These are phyloP conservation scores for Pseudohalonectria lignicola DNA, from an alignment of 2,329 filamentous ascomycete genomes.

Conservation along the genomic window DNA sequence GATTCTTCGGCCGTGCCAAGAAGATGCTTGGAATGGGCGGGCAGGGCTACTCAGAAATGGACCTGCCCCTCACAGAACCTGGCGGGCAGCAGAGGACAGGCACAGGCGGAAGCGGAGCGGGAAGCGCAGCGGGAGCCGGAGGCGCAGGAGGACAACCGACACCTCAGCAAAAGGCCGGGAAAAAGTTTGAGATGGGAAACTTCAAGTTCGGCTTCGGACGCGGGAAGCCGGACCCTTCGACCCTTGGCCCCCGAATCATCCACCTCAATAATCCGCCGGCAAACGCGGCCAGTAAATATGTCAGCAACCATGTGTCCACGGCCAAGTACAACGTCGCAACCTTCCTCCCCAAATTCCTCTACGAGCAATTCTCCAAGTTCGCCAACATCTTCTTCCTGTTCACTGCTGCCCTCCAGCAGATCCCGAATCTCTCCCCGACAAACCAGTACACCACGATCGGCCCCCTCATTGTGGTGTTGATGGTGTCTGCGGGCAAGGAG, in stretches of 20 bases:
- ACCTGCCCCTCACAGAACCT: conserved; percentile 81
- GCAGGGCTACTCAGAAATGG: conserved; percentile 90
- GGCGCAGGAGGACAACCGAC: conserved; percentile 26
- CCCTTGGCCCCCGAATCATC: conserved; percentile 83
- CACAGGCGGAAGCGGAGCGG: conserved; percentile 6
- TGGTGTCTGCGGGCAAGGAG: conserved; percentile 95
- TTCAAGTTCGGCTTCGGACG: conserved; percentile 92
- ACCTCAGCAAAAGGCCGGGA: conserved; percentile 33
- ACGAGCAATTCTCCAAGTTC: conserved; percentile 98
- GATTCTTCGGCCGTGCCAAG: conserved; percentile 77
- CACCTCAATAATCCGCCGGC: conserved; percentile 93
- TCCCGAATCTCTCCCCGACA: conserved; percentile 87
- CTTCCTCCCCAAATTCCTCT: conserved; percentile 92
- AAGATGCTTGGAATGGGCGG: conserved; percentile 78
- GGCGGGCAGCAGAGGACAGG: conserved; percentile 28
- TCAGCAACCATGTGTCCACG: conserved; percentile 95
- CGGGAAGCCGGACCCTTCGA: conserved; percentile 78
- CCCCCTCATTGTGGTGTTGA: conserved; percentile 76
- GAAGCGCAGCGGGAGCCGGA: conserved; percentile 6
- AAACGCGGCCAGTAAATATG: conserved; percentile 79
- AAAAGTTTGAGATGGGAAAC: conserved; percentile 56
- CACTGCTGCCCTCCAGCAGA: conserved; percentile 88
- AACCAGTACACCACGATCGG: conserved; percentile 95
- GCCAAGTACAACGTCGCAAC: conserved; percentile 93
- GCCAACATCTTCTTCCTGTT: conserved; percentile 99